Evolutionary conservation across 768 basidiomycete genomes (phyloP), one percentile per base, ranked within the genome.

Genomic region (Tricholoma bakamatsutake): DNA sequence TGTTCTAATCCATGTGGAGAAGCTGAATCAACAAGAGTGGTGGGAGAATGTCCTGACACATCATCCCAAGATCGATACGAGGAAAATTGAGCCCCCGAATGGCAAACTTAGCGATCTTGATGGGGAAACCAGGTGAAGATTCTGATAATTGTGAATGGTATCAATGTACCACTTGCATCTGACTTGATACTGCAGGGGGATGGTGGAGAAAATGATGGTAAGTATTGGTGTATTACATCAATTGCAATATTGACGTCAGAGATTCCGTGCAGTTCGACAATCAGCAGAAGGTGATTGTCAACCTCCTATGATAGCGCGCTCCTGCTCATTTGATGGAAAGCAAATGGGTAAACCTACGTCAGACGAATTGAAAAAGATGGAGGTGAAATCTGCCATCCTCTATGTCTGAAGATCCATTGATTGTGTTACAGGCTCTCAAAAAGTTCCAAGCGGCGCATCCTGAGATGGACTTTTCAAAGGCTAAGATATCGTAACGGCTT

Each of bases 191-290:
- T 35, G 2, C 64, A 91, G 97, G 61, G 93, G 90, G 2, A 90
- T 99, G 90, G 97, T 99, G 3, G 97, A 99, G 72, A 99, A 99
- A 78, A 99, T 99, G 97, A 98, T 99, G 96, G 96, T 96, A 73
- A 62, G 88, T 52, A 27, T 31, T 49, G 10, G 21, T 45, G 12
- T 13, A 30, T 8, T 54, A 28, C 46, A 27, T 46, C 30, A 47
- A 37, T 50, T 39, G 17, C 45, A 18, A 52, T 37, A 8, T 50
- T n/a, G 11, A 46, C 45, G 48, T 55, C 46, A 30, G 35, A 57
- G 34, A 24, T 31, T 49, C 24, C 45, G 13, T 50, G 2, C 60
- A 88, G 87, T 90, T 87, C 59, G 88, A 90, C 64, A 88, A 88
- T 59, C 86, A 88, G 66, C 86, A 86, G 65, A 87, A 84, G 75